Conservation (phyloP, 2,329 filamentous ascomycete species). For the Neurospora crassa region DNA sequence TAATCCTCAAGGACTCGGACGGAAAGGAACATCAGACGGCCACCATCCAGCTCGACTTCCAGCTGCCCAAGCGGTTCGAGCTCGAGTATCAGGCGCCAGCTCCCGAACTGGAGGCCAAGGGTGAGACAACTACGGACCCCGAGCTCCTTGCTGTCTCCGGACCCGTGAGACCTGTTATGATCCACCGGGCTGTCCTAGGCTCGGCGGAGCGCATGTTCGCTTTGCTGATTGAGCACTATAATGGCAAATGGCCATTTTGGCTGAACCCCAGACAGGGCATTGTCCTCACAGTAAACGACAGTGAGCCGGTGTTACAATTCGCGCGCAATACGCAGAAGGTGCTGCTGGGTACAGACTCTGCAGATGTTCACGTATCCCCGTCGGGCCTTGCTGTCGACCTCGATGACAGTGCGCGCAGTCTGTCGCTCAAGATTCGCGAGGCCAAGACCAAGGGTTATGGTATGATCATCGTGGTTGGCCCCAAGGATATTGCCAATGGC, state of each 20-base stretch:
- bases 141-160: constrained; percentile 42
- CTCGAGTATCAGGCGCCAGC: constrained; percentile 65
- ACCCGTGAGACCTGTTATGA: constrained; percentile 62
- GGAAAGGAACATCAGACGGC: constrained; percentile 85
- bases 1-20: constrained; percentile 68
- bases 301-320: constrained; percentile 40
- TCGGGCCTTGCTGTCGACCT: constrained; percentile 60
- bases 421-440: constrained; percentile 61
- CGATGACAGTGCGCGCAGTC: constrained; percentile 50
- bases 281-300: constrained; percentile 62
- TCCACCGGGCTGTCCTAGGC: constrained; percentile 77
- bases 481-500: constrained; percentile 48
- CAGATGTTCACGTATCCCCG: constrained; percentile 39
- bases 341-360: constrained; percentile 35
- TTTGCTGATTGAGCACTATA: constrained; percentile 73
- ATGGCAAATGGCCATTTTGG: constrained; percentile 81
- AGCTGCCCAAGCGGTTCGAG: constrained; percentile 73
- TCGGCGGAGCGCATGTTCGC: constrained; percentile 81
- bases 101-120: constrained; percentile 48
- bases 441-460: constrained; percentile 66
- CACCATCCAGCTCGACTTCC: constrained; percentile 84
- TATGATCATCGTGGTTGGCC: constrained; percentile 63
- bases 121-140: constrained; percentile 39
- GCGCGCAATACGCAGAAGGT: constrained; percentile 37
- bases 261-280: constrained; percentile 70